Percentiles rank a stretch among this genome's conserved stretches.
Conservation (phyloP, 306 rosid genomes). For the Vicia faba region DNA sequence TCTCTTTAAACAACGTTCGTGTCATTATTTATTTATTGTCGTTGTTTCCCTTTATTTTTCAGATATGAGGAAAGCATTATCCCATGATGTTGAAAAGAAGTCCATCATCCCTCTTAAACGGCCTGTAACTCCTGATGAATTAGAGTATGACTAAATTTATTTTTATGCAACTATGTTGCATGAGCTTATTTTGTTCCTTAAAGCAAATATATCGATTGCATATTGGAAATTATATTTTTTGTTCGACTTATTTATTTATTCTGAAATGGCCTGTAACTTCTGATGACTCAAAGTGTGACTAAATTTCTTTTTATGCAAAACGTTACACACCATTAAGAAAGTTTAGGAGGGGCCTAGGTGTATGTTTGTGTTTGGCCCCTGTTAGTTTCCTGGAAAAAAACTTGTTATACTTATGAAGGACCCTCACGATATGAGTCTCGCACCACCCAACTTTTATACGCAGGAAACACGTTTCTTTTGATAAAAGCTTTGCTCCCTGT, state of each 20-base stretch:
- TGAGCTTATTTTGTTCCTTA: conserved; percentile 31
- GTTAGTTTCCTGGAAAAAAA: too few species aligned
- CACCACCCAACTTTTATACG: too few species aligned
- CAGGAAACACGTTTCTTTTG: too few species aligned
- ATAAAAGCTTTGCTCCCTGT: too few species aligned
- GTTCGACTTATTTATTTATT: not conserved
- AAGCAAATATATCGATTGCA: conserved; percentile 33
- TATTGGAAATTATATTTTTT: conserved; percentile 24
- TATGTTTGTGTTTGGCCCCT: too few species aligned
- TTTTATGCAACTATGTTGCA: conserved; percentile 37
- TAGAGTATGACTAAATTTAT: conserved; percentile 77
- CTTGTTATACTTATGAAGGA: too few species aligned
- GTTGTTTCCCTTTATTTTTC: conserved; percentile 41
- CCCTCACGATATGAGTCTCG: too few species aligned
- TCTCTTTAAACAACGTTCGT: conserved; percentile 19
- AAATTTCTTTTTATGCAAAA: conserved; percentile 37
- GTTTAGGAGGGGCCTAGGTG: too few species aligned
- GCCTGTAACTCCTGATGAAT: conserved; percentile 92
- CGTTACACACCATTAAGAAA: too few species aligned
- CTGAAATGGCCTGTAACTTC: conserved; percentile 92
- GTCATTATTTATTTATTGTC: conserved; percentile 23
- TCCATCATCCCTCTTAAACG: conserved; percentile 94
- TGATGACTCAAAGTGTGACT: conserved; percentile 93
- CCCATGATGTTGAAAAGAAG: conserved; percentile 90
- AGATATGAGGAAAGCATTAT: conserved; percentile 99